Percentiles rank a stretch among this genome's conserved stretches.
Evolutionary conservation across 75 land plant genomes (phyloP).

Genomic region (Larix kaempferi): DNA sequence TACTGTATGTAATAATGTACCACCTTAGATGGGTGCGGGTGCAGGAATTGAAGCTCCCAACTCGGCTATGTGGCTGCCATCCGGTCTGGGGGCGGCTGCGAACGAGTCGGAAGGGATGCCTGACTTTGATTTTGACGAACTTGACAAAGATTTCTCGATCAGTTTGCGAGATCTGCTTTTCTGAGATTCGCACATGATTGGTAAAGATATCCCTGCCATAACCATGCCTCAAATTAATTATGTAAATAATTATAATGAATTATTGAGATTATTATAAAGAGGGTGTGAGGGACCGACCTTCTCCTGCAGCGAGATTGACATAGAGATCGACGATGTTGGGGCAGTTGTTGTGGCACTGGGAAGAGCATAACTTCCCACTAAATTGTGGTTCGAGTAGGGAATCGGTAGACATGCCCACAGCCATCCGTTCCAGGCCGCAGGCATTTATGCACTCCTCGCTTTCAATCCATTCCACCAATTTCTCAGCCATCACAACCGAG

Average conservation of each 20-base stretch:
- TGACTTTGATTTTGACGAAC: no score
- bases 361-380: slow-evolving; percentile 56
- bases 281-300: slow-evolving; percentile 30
- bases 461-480: slow-evolving; percentile 52
- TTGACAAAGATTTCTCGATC: no score
- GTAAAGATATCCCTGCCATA: not conserved
- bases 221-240: no score
- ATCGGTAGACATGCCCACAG: slow-evolving; percentile 68
- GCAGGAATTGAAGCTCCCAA: no score
- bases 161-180: not conserved
- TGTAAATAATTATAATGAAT: no score
- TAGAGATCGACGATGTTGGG: slow-evolving; percentile 76
- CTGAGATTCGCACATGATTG: slow-evolving; percentile 13
- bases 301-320: slow-evolving; percentile 69
- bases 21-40: no score
- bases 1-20: no score
- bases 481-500: slow-evolving; percentile 14
- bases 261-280: no score
- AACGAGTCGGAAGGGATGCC: no score
- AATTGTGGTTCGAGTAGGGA: slow-evolving; percentile 41
- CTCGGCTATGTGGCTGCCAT: no score
- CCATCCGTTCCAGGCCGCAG: slow-evolving; percentile 60
- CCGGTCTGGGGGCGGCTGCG: no score
- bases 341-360: slow-evolving; percentile 50
- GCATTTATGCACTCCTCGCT: slow-evolving; percentile 50